These are phyloP conservation scores for Calonectria naviculata DNA, from an alignment of 2,329 filamentous ascomycete genomes.

Conservation along the genomic window DNA sequence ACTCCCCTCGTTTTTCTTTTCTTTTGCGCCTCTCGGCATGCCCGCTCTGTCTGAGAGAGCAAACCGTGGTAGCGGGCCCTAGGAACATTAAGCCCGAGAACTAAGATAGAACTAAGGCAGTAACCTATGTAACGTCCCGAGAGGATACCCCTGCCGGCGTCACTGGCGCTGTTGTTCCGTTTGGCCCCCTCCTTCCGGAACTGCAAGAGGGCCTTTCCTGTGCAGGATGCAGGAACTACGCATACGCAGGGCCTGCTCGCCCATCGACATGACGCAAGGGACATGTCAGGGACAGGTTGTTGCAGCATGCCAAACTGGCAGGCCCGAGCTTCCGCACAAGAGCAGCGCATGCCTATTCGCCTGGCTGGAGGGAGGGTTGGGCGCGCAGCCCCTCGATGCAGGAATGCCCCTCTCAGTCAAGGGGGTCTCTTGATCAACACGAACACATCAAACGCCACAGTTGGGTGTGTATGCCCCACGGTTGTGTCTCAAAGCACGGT, in stretches of 20 bases:
- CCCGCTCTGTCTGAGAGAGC: not conserved
- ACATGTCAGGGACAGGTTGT: slow-evolving; percentile 27
- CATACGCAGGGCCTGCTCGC: not conserved
- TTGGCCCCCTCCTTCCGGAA: not conserved
- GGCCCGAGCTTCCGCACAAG: slow-evolving; percentile 30
- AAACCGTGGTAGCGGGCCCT: not conserved
- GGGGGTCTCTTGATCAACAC: slow-evolving; percentile 34
- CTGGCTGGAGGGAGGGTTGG: slow-evolving; percentile 39
- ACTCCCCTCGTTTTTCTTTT: slow-evolving; percentile 14
- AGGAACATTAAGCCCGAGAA: not conserved
- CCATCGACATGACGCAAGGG: slow-evolving; percentile 37
- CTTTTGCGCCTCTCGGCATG: slow-evolving; percentile 4
- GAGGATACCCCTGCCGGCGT: not conserved
- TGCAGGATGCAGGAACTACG: no score
- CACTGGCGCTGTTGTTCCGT: not conserved
- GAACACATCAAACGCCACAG: slow-evolving; percentile 31
- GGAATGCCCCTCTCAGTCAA: slow-evolving; percentile 43
- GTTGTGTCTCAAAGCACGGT: slow-evolving; percentile 37
- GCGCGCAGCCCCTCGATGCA: slow-evolving; percentile 35
- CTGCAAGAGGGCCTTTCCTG: not conserved
- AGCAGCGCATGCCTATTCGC: slow-evolving; percentile 33
- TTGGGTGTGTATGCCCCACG: slow-evolving; percentile 39
- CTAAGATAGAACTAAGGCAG: no score
- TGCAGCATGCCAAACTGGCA: slow-evolving; percentile 36
- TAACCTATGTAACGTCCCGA: not conserved